Evolutionary conservation across 371 early-diverging fungal species (phyloP), one percentile per base, ranked within the genome.

Genomic region (Mucor circinelloides): DNA sequence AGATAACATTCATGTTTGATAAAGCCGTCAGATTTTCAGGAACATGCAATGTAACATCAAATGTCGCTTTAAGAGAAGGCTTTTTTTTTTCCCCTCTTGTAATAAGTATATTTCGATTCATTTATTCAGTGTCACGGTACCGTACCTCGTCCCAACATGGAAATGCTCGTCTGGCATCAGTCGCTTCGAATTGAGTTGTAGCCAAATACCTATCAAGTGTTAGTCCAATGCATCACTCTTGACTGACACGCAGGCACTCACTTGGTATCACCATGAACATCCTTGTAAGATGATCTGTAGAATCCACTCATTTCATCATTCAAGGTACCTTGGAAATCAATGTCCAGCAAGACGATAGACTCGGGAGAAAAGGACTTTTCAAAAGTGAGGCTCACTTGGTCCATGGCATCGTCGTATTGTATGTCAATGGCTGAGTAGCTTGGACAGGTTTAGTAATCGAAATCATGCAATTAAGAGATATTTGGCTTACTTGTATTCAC

Each of bases 111-210:
- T 28, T 40, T 12, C 23, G 0, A 42, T 34, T 12, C 10, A 52
- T 19, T 50, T 12, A 57, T 58, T 48, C 54, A 3, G 52, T 52
- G 27, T 25, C 13, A 27, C 52, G 23, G 27, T 15, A 52, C 52
- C 27, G 52, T 72, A 72, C 72, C 52, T 95, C 93, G 76, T 95
- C 91, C 90, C 94, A 97, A 79, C 93, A 97, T 8, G 99, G 98
- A 78, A 97, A 93, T 12, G 91, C 93, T 38, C 90, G 83, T 62
- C 98, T 87, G n/a, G 94, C 93, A 77, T 91, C 91, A 13, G 96
- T 93, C n/a, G 98, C 87, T 79, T 96, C 96, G 82, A 96, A 97
- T 75, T 97, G 97, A 15, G 97, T 97, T 28, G 88, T 89, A 21
- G 89, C 92, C 82, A 95, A 82, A 71, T 81, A 82, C 50, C 81